Evolutionary conservation across 2,329 filamentous ascomycete species (phyloP).

Genomic region (Alternaria sp.): DNA sequence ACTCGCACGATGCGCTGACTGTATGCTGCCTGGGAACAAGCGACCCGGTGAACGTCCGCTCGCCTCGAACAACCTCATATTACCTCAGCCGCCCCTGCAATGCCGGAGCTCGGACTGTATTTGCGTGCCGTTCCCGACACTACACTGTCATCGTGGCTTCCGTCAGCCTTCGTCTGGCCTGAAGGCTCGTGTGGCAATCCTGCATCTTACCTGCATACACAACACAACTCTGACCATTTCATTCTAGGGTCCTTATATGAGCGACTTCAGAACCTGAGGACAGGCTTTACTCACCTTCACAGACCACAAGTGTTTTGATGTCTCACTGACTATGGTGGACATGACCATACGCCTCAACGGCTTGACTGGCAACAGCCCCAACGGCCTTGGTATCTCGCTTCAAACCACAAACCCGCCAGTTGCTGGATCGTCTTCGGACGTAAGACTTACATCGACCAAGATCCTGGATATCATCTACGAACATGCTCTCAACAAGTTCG

Average conservation of each 20-base stretch:
- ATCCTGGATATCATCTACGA: slow-evolving; percentile 32
- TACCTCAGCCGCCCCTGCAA: background rate
- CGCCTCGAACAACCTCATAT: background rate
- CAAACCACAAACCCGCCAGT: background rate
- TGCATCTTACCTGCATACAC: background rate
- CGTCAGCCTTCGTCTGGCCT: background rate
- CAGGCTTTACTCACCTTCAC: background rate
- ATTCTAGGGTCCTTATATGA: background rate
- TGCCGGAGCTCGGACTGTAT: background rate
- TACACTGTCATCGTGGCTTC: background rate
- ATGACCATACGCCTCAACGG: background rate
- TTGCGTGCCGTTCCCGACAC: too few relatives aligned
- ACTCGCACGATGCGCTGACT: background rate
- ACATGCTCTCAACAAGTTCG: slow-evolving; percentile 35
- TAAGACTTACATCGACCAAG: background rate
- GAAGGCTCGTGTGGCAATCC: background rate
- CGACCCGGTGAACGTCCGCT: background rate
- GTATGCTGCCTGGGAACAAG: background rate
- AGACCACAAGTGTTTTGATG: background rate
- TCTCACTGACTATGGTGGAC: background rate
- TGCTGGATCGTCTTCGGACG: background rate
- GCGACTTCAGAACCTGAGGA: background rate
- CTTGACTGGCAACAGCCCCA: background rate
- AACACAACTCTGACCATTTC: background rate
- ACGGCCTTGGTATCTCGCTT: slow-evolving; percentile 1